Evolutionary conservation across 495 filamentous ascomycete genomes (phyloP).

Genomic region (Cercophora scortea): DNA sequence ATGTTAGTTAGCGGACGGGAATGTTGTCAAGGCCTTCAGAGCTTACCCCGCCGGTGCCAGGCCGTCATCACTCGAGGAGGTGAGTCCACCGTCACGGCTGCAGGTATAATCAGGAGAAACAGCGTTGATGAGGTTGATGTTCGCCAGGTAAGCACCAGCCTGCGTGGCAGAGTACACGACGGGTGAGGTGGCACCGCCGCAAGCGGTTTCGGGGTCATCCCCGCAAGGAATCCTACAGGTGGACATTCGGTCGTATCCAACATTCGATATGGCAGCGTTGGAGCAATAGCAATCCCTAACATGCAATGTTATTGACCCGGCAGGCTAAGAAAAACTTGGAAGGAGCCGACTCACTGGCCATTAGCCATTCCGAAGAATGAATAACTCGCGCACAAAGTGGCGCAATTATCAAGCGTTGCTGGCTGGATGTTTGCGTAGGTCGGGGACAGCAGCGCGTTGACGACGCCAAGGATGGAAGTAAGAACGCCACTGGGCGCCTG

Average conservation of each 20-base stretch:
- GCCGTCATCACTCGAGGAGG: too few relatives aligned
- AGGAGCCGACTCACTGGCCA: neutral
- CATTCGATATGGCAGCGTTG: neutral
- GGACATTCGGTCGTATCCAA: neutral
- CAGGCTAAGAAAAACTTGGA: too few relatives aligned
- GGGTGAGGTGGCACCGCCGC: neutral
- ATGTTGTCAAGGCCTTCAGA: too few relatives aligned
- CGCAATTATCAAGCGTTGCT: slow-evolving; percentile 4
- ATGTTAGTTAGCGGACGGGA: too few relatives aligned
- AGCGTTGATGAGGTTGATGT: neutral
- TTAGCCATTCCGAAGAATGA: neutral
- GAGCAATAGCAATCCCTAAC: slow-evolving; percentile 1
- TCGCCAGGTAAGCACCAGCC: neutral
- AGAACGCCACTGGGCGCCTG: neutral
- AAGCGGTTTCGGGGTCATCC: neutral
- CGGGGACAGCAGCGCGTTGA: neutral
- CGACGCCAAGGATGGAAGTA: neutral
- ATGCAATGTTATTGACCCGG: too few relatives aligned
- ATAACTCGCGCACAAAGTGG: neutral
- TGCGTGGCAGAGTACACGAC: neutral
- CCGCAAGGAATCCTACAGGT: slow-evolving; percentile 1
- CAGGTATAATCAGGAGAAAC: too few relatives aligned
- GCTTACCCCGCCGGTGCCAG: too few relatives aligned
- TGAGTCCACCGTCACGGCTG: neutral
- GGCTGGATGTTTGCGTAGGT: neutral